A percentile compares a stretch with the other conserved stretches of the same genome.
These are phyloP conservation scores for Phaeosphaeriaceae sp. DNA, from an alignment of 2,329 filamentous ascomycete genomes.

Conservation along the genomic window DNA sequence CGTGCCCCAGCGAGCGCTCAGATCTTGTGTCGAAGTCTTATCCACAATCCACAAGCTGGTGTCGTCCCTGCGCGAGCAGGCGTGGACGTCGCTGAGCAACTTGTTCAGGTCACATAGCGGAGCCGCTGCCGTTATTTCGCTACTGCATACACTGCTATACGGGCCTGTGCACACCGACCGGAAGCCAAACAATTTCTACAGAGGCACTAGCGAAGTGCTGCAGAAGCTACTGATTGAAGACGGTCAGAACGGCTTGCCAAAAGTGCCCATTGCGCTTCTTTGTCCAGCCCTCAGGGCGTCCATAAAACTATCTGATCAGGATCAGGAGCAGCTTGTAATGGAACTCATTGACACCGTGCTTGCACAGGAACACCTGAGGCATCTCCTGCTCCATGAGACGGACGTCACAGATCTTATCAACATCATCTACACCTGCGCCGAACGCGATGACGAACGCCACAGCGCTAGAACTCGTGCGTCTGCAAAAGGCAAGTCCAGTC, in stretches of 20 bases:
- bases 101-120: constrained; percentile 77
- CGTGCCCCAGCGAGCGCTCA: constrained; percentile 69
- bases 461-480: constrained; percentile 16
- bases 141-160: constrained; percentile 63
- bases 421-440: constrained; percentile 63
- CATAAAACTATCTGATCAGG: constrained; percentile 32
- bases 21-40: constrained; percentile 72
- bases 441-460: constrained; percentile 38
- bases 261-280: constrained; percentile 43
- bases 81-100: constrained; percentile 75
- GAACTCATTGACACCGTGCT: constrained; percentile 50
- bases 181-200: constrained; percentile 32
- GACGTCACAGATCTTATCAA: constrained; percentile 70
- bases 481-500: constrained; percentile 1
- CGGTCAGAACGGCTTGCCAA: constrained; percentile 40
- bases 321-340: constrained; percentile 59
- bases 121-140: constrained; percentile 69
- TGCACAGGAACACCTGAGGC: constrained; percentile 60
- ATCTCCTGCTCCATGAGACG: constrained; percentile 67
- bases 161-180: constrained; percentile 31
- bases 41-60: constrained; percentile 76
- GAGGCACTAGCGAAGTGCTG: constrained; percentile 40
- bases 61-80: constrained; percentile 64
- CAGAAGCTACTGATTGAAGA: constrained; percentile 42
- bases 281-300: constrained; percentile 44